Conservation (phyloP, 345 rosid species). For the Pistacia atlantica region DNA sequence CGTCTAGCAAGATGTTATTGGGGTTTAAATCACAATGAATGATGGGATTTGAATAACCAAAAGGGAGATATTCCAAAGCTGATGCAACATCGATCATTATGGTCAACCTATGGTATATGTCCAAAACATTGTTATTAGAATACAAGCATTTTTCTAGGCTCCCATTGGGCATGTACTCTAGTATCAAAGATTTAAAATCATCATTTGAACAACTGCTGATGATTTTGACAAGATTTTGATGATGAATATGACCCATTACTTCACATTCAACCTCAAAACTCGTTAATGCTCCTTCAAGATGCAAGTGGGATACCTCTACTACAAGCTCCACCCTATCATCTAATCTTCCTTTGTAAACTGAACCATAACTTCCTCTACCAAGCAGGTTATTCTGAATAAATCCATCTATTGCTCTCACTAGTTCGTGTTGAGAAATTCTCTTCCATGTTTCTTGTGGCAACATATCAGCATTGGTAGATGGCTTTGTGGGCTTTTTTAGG, state of each 20-base stretch:
- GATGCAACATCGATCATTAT: constrained; percentile 24
- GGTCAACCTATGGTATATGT: background rate
- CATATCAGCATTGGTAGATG: background rate
- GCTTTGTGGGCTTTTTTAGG: background rate
- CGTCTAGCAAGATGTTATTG: background rate
- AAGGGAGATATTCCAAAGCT: constrained; percentile 23
- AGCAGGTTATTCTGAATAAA: constrained; percentile 19
- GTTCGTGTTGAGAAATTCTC: constrained; percentile 14
- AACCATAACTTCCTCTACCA: constrained; percentile 19
- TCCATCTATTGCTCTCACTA: constrained; percentile 15
- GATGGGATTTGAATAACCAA: background rate
- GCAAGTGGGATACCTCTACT: constrained; percentile 19
- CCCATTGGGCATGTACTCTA: background rate
- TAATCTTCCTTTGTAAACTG: constrained; percentile 22
- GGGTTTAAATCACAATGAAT: constrained; percentile 24
- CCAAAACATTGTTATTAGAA: background rate
- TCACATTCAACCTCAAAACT: constrained; percentile 26
- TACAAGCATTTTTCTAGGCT: constrained; percentile 13
- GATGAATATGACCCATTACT: background rate
- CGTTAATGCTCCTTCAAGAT: background rate
- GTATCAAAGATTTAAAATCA: constrained; percentile 15
- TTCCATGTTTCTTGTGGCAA: background rate
- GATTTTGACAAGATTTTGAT: constrained; percentile 19
- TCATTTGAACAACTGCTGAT: constrained; percentile 13
- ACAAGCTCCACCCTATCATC: constrained; percentile 18